Conservation (phyloP, 345 rosid genomes). For the Isatis tinctoria region DNA sequence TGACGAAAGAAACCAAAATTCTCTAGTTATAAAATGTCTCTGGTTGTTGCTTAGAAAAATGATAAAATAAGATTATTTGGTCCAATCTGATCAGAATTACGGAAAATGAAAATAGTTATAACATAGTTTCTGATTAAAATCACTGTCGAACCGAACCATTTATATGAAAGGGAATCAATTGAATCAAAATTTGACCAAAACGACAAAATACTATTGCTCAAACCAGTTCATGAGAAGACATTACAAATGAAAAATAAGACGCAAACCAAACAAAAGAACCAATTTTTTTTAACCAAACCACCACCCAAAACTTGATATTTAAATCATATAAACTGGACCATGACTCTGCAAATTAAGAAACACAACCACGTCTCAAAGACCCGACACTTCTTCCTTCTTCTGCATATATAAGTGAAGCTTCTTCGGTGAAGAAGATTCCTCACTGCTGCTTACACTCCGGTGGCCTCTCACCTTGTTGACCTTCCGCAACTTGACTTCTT, state of each 20-base stretch:
- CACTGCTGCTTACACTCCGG: constrained; percentile 98
- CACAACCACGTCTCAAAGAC: constrained; percentile 8
- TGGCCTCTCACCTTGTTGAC: constrained; percentile 77
- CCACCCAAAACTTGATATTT: constrained; percentile 49
- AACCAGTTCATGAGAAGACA: constrained; percentile 10
- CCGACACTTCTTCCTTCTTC: neutral
- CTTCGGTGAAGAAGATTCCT: constrained; percentile 5
- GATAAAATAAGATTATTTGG: neutral
- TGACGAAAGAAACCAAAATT: no score
- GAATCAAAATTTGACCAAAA: constrained; percentile 8
- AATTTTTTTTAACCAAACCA: constrained; percentile 24
- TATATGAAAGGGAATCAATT: neutral
- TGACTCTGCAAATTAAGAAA: constrained; percentile 26
- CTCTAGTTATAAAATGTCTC: no score
- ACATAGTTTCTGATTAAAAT: neutral
- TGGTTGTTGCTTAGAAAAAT: neutral
- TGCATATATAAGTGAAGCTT: neutral
- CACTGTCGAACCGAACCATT: no score
- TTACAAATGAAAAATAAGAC: constrained; percentile 20
- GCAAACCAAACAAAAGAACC: constrained; percentile 21
- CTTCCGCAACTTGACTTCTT: constrained; percentile 42
- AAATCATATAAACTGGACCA: constrained; percentile 25
- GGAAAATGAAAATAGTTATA: neutral
- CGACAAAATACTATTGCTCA: neutral
- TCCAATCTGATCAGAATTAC: neutral